Base-by-base conservation (phyloP, 345 rosid genomes). In the Cardiospermum halicacabum region DNA sequence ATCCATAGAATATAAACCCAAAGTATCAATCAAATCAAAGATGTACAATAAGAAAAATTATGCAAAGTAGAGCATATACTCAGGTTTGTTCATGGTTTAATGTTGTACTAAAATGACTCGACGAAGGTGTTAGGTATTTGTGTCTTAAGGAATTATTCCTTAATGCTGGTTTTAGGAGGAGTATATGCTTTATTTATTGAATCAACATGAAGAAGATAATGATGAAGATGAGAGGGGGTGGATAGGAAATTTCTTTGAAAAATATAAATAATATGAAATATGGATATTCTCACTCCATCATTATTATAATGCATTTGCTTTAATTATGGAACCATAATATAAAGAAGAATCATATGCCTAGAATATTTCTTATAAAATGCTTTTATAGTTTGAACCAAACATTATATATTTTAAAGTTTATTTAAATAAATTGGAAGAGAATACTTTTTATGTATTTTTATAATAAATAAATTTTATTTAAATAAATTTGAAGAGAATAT, bases 311-410 rank as follows among this genome's bases (percentile, higher is more conserved):
- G 27, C 62, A 36, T 11, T 58, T 54, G 69, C 61, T 40, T 65
- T 65, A 4, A 51, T 18, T 27, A 42, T 55, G 69, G 69, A 65
- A 65, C 54, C 69, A 28, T 66, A 66, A 58, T 64, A n/a, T n/a
- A n/a, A 57, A n/a, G n/a, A 1, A 50, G 78, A 74, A 76, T 62
- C 74, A 5, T 71, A 80, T 77, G 73, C 84, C 60, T 5, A 43
- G 69, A 69, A 69, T 71, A 56, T 3, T 45, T 28, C 66, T 56
- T 53, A 31, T 48, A n/a, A n/a, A n/a, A 50, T 59, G 49, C 59
- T n/a, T 63, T 71, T 62, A 19, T 67, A 72, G 45, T 68, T 48
- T 54, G 51, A 69, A 68, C 53, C 55, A 56, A 67, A 65, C 56
- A 58, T 47, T 48, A 18, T 11, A 54, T 19, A 28, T 19, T n/a